A percentile compares a stretch with the other conserved stretches of the same genome.
Conservation (phyloP, 1,284 basidiomycete genomes). For the Exsudoporus floridanus region DNA sequence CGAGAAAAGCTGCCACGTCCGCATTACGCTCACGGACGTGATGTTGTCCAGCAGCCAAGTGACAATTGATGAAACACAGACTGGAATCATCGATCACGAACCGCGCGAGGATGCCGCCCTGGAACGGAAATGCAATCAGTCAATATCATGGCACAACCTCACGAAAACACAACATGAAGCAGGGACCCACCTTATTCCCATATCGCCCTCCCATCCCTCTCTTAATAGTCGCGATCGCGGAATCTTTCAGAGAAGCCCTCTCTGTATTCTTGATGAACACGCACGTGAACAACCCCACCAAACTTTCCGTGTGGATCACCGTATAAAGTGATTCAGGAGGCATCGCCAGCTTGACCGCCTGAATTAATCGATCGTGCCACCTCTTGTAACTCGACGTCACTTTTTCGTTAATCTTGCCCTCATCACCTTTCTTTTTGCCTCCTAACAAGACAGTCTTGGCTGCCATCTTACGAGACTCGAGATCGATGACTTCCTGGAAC, state of each 20-base stretch:
- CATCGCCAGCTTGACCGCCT: slow-evolving; percentile 70
- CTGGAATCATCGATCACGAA: slow-evolving; percentile 90
- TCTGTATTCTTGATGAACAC: slow-evolving; percentile 79
- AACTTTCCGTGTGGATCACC: slow-evolving; percentile 81
- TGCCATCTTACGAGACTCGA: slow-evolving; percentile 88
- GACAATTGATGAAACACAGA: slow-evolving; percentile 93
- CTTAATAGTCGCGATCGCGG: slow-evolving; percentile 80
- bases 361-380: slow-evolving; percentile 83
- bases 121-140: slow-evolving; percentile 6
- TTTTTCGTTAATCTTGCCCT: slow-evolving; percentile 71
- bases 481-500: slow-evolving; percentile 93
- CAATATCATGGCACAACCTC: neutral
- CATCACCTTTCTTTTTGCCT: slow-evolving; percentile 61
- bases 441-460: slow-evolving; percentile 86
- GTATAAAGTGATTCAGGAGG: slow-evolving; percentile 70
- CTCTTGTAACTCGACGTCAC: slow-evolving; percentile 82
- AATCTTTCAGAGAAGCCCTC: slow-evolving; percentile 61
- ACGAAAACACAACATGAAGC: neutral
- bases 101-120: slow-evolving; percentile 92
- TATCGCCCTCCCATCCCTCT: slow-evolving; percentile 90
- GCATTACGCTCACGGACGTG: slow-evolving; percentile 82
- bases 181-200: slow-evolving; percentile 81
- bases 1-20: slow-evolving; percentile 83
- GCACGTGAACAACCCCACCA: slow-evolving; percentile 89
- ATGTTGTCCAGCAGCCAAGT: slow-evolving; percentile 91